Evolutionary conservation across 1,284 basidiomycete genomes (phyloP).

Genomic region (Austroboletus olivaceoglutinosus): DNA sequence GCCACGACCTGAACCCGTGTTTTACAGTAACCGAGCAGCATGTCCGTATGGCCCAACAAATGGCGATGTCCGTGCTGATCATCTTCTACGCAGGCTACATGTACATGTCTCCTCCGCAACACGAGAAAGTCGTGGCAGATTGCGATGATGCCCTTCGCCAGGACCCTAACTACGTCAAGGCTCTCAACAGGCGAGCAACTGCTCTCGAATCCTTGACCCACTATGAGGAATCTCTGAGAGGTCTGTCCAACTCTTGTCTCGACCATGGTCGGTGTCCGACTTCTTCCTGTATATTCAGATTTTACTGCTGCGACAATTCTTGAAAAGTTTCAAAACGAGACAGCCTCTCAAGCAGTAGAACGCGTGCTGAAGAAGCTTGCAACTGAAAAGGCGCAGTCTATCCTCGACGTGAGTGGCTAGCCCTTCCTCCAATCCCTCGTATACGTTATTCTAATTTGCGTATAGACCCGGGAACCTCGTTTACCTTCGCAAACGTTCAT

Average conservation of each 20-base stretch:
- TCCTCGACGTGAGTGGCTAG: conserved; percentile 51
- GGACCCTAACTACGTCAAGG: conserved; percentile 90
- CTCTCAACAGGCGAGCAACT: conserved; percentile 88
- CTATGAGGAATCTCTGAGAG: conserved; percentile 75
- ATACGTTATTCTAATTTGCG: not conserved
- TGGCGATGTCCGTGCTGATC: not conserved
- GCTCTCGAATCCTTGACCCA: conserved; percentile 81
- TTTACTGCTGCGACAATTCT: conserved; percentile 96
- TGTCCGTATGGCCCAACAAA: conserved; percentile 52
- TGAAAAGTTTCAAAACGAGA: conserved; percentile 87
- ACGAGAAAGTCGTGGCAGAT: conserved; percentile 86
- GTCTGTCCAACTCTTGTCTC: conserved; percentile 40
- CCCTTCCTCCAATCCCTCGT: not conserved
- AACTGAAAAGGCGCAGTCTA: conserved; percentile 67
- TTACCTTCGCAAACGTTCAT: conserved; percentile 93
- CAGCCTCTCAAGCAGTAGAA: conserved; percentile 82
- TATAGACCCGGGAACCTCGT: conserved; percentile 73
- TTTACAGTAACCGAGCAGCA: conserved; percentile 96
- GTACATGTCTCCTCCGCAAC: conserved; percentile 83
- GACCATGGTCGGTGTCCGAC: not conserved
- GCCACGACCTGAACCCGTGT: conserved; percentile 88
- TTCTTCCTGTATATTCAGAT: conserved; percentile 57
- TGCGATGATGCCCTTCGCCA: conserved; percentile 88
- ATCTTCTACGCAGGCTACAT: conserved; percentile 71
- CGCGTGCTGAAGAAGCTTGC: conserved; percentile 89